A percentile compares a stretch with the other conserved stretches of the same genome.
These are phyloP conservation scores for Fusarium sp. DNA, from an alignment of 2,329 filamentous ascomycete species.

Conservation along the genomic window DNA sequence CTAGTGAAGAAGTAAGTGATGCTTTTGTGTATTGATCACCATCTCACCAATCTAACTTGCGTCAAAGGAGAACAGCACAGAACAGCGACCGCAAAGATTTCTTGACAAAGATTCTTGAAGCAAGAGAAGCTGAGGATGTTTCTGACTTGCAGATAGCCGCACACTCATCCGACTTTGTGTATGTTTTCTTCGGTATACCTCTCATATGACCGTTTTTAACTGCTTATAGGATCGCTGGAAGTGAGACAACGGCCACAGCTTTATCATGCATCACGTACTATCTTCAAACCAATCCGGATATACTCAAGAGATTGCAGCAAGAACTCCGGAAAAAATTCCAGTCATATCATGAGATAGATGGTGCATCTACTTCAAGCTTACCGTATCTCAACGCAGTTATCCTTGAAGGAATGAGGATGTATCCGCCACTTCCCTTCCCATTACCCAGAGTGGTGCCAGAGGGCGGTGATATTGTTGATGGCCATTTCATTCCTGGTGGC, in stretches of 20 bases:
- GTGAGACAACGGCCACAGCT: background rate
- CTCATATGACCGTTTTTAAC: background rate
- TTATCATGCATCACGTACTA: background rate
- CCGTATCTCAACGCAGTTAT: background rate
- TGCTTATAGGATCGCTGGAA: background rate
- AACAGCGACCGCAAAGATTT: background rate
- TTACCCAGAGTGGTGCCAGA: background rate
- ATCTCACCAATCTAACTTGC: background rate
- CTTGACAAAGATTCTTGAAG: background rate
- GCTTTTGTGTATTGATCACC: too few species aligned
- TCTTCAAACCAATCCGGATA: background rate
- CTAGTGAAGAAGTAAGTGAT: background rate
- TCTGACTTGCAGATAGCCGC: background rate
- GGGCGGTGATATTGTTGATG: background rate
- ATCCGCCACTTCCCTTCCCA: background rate
- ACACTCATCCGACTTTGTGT: background rate
- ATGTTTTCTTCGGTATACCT: too few species aligned
- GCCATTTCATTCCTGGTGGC: background rate
- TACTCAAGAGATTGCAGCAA: background rate
- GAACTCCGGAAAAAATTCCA: background rate
- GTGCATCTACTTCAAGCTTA: background rate
- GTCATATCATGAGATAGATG: background rate
- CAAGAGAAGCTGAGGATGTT: background rate
- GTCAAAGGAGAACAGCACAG: background rate
- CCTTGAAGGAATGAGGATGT: background rate